Conservation (phyloP, 176 grass and related monocot species). For the Eremochloa ophiuroides region DNA sequence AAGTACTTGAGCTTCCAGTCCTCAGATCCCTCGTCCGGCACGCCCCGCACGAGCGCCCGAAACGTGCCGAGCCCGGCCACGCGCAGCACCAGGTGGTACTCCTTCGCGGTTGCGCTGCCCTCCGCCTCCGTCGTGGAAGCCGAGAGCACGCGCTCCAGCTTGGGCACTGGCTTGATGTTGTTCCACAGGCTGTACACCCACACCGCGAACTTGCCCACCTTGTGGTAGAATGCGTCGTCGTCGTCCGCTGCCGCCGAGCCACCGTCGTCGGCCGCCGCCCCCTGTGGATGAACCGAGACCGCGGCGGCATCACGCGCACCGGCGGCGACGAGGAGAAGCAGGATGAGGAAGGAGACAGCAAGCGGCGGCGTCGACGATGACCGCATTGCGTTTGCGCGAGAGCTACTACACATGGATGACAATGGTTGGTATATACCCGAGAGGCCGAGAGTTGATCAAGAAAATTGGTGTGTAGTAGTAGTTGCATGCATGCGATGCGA, state of each 20-base stretch:
- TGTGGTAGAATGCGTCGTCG: neutral
- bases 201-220: conserved; percentile 36
- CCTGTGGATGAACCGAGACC: neutral
- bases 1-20: conserved; percentile 41
- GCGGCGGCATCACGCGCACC: neutral
- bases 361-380: neutral
- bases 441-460: no score
- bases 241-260: neutral
- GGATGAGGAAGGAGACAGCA: neutral
- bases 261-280: neutral
- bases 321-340: neutral
- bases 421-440: no score
- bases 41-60: conserved; percentile 33
- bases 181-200: conserved; percentile 19
- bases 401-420: no score
- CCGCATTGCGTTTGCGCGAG: neutral
- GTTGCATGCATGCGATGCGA: neutral
- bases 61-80: conserved; percentile 18
- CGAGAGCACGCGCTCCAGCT: conserved; percentile 22
- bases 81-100: conserved; percentile 26
- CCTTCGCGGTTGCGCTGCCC: neutral
- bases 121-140: neutral
- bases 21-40: neutral
- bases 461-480: neutral
- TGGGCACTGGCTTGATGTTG: conserved; percentile 3